phyloP scores from a whole-genome alignment of 176 grass and related monocot genomes.

The Otatea glauca region DNA sequence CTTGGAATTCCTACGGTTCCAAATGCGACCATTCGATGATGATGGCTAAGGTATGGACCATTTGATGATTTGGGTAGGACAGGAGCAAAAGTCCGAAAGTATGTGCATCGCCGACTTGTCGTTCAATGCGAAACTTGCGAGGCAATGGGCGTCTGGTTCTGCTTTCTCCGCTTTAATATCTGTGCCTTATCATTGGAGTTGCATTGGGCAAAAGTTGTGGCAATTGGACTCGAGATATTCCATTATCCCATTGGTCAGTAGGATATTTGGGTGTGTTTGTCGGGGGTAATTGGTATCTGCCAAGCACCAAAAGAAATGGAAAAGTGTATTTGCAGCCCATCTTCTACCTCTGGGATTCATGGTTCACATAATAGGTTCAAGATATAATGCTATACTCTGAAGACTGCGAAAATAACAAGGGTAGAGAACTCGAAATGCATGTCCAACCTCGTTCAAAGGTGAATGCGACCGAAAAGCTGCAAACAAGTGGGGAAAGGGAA shows the following conservation, averaged over 20 bases:
- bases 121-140: neutral
- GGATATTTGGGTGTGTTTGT: neutral
- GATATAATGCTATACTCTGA: neutral
- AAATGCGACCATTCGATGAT: neutral
- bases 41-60: neutral
- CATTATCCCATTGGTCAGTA: neutral
- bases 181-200: neutral
- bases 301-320: neutral
- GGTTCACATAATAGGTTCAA: neutral
- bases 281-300: neutral
- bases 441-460: constrained; percentile 16
- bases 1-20: too few species aligned
- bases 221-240: constrained; percentile 1
- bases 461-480: constrained; percentile 4
- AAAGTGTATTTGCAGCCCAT: neutral
- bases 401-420: neutral
- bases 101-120: neutral
- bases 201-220: neutral
- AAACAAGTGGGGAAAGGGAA: constrained; percentile 9
- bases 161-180: constrained; percentile 28
- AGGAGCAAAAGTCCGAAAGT: neutral
- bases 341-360: neutral
- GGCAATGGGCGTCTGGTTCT: neutral
- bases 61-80: neutral
- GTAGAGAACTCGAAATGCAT: neutral